Evolutionary conservation across 2,329 filamentous ascomycete genomes (phyloP), one percentile per base, ranked within the genome.

Genomic region (Hysterium pulicare): DNA sequence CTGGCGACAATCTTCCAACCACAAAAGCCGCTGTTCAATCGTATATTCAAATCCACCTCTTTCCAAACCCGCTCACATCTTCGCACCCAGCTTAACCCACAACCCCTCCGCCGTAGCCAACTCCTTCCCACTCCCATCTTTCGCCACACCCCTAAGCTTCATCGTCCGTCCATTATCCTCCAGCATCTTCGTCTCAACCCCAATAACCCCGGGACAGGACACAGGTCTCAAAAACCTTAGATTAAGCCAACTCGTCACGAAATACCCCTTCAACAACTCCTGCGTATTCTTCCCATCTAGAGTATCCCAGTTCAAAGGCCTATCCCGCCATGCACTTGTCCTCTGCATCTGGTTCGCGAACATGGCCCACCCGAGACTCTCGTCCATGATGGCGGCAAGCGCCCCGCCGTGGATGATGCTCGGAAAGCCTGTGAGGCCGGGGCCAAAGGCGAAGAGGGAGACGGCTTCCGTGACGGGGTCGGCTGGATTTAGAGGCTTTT

Each of bases 381-480:
- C 85, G 62, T 86, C 79, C 38, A 89, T 62, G 10, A 86, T 63
- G 1, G 81, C 87, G 11, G 82, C 82, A 21, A 84, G 71, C 3
- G 77, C 71, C 11, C 86, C 86, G 38, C 85, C 86, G 63, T 90
- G 86, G 39, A 80, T 79, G 21, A 84, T 74, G 15, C 77, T 75
- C 2, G 84, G 84, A 79, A 83, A 89, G 7, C 86, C 84, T 23
- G 74, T 71, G 10, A 83, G 60, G 1, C 50, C 52, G 2, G 33
- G 35, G 2, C 49, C 55, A 36, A 46, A 60, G 39, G 54, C 51
- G 30, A 39, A 45, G 2, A 61, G 50, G 16, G 52, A 49, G 7
- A 57, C 38, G 0, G 49, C 42, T 21, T 46, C 47, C 4, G 35
- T 44, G 21, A 56, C 33, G n/a, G 22, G 20, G 15, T 33, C 44